phyloP scores from a whole-genome alignment of 257 asterid species.

The Cordia subcordata region DNA sequence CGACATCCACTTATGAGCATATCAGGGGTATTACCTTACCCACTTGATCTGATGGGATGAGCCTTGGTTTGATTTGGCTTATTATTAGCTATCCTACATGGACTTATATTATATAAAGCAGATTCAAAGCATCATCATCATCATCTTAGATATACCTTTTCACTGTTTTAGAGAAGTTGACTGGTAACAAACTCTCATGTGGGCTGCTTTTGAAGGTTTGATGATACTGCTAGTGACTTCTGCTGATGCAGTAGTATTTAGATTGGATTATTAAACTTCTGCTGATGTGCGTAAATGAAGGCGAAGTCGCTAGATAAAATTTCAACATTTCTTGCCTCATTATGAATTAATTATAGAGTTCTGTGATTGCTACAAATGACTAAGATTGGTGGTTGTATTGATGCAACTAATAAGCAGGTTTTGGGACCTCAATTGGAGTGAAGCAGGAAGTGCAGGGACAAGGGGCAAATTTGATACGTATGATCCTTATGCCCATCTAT shows the following conservation, averaged over 20 bases:
- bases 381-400: neutral
- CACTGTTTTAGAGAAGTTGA: too few relatives aligned
- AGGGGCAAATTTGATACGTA: constrained; percentile 48
- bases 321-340: neutral
- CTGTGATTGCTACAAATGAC: constrained; percentile 1
- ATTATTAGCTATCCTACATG: neutral
- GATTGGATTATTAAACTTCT: neutral
- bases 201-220: neutral
- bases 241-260: neutral
- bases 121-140: too few relatives aligned
- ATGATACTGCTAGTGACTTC: neutral
- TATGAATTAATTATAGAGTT: neutral
- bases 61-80: too few relatives aligned
- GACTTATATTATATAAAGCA: neutral
- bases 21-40: too few relatives aligned
- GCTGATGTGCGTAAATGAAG: too few relatives aligned
- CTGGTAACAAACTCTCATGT: neutral
- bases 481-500: constrained; percentile 3
- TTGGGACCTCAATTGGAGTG: constrained; percentile 71
- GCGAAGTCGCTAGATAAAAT: neutral
- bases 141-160: too few relatives aligned
- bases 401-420: constrained; percentile 32
- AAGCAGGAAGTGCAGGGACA: constrained; percentile 39
- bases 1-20: too few relatives aligned
- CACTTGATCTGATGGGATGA: too few relatives aligned